Conservation (phyloP, 306 rosid genomes). For the Begonia peltatifolia region DNA sequence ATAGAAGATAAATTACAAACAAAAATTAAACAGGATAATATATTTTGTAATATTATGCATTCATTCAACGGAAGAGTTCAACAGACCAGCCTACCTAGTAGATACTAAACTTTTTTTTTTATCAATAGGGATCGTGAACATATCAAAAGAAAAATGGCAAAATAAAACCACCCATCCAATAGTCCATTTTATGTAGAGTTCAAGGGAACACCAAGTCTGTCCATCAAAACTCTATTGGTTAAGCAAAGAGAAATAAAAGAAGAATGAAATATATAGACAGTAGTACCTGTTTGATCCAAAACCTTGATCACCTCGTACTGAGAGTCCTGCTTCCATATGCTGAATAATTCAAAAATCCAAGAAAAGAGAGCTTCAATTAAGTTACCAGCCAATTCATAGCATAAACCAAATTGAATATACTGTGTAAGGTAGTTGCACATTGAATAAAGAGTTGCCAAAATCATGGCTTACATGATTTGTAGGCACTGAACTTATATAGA, state of each 20-base stretch:
- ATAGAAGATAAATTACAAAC: too few species aligned
- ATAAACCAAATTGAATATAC: not conserved
- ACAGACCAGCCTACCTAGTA: too few species aligned
- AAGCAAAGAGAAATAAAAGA: not conserved
- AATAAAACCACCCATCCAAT: too few species aligned
- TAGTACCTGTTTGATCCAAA: constrained; percentile 65
- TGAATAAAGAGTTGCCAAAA: constrained; percentile 10
- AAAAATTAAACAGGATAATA: too few species aligned
- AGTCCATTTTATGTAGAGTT: too few species aligned
- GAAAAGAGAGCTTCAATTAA: constrained; percentile 1
- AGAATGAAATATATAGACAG: not conserved
- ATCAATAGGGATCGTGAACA: too few species aligned
- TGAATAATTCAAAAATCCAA: constrained; percentile 11
- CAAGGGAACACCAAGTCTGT: too few species aligned
- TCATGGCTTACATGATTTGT: constrained; percentile 47
- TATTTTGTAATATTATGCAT: too few species aligned
- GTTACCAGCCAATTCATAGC: not conserved
- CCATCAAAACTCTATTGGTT: not conserved
- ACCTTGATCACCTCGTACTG: constrained; percentile 57
- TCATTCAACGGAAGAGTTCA: too few species aligned
- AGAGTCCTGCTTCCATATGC: constrained; percentile 83
- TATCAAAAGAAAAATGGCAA: too few species aligned
- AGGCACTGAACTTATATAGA: constrained; percentile 73
- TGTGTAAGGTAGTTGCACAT: not conserved
- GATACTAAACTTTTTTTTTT: too few species aligned